Conservation (phyloP, 805 yeast genomes). For the Barnettozyma sucrosica region DNA sequence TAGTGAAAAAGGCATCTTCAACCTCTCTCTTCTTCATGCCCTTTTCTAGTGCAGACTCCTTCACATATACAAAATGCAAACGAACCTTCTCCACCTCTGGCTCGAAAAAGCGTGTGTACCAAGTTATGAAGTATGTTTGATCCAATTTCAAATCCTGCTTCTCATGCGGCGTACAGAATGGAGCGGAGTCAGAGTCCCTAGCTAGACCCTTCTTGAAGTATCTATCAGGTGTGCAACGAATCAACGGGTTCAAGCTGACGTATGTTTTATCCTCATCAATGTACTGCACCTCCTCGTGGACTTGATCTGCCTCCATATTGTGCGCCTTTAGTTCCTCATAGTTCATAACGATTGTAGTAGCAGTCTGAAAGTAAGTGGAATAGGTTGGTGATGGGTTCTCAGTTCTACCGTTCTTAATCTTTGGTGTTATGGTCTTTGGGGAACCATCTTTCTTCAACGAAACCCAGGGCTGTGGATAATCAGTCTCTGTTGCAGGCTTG, state of each 20-base stretch:
- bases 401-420: conserved; percentile 65
- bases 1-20: conserved; percentile 47
- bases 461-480: conserved; percentile 77
- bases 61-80: conserved; percentile 60
- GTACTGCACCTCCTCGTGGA: conserved; percentile 47
- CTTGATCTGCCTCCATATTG: conserved; percentile 59
- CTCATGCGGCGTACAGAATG: conserved; percentile 82
- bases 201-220: conserved; percentile 62
- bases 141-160: conserved; percentile 51
- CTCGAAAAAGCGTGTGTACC: conserved; percentile 67
- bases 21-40: conserved; percentile 48
- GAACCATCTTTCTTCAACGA: conserved; percentile 69
- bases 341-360: conserved; percentile 47
- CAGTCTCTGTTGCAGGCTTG: conserved; percentile 42
- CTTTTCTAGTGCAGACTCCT: conserved; percentile 47
- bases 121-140: conserved; percentile 66
- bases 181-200: conserved; percentile 52
- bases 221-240: conserved; percentile 79
- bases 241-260: conserved; percentile 65
- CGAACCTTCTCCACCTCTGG: conserved; percentile 54
- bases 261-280: conserved; percentile 71
- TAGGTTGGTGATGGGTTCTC: conserved; percentile 65
- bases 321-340: conserved; percentile 68
- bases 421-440: conserved; percentile 76
- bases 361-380: conserved; percentile 71